Evolutionary conservation across 805 yeast genomes (phyloP), one percentile per base, ranked within the genome.

Genomic region (Brettanomyces nanus): DNA sequence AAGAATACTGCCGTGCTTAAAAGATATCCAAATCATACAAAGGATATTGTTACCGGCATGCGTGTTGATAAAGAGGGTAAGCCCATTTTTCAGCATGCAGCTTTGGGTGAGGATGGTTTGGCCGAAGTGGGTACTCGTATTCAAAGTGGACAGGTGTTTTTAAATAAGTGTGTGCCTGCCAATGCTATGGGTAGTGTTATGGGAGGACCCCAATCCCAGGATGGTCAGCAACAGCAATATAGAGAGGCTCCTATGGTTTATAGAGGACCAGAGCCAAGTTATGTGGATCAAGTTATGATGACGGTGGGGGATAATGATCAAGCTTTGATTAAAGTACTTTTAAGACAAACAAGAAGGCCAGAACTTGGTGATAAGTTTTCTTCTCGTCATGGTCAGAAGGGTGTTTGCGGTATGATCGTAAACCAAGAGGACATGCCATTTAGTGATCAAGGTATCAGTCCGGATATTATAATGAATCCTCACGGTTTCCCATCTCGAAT

Each of bases 401-500:
- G 98, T 76, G 97, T 92, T 22, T 90, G 97, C 68, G 97, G 98
- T 64, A 86, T 92, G 49, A 92, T 90, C 59, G 97, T 90, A 4
- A 87, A 86, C 49, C 97, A 90, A 58, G 97, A 90, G 51, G 98
- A 90, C 54, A 71, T 90, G 71, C 98, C 98, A 11, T 90, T 90
- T 63, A 85, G 80, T 56, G 97, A 92, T 51, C 74, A 79, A 41
- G 98, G 98, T 57, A 74, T 92, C 19, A 69, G 77, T 3, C 98
- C 98, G 0, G 98, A 90, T 65, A 89, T 90, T 47, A 90, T 90
- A 54, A 90, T 90, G 97, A 90, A 90, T 56, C 98, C 98, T 2
- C 98, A 90, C 61, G 98, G 97, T 67, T 92, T 90, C 80, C 98
- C 98, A 45, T 90, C 97, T 26, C 95, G 98, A 74, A 92, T 92